Percentiles rank a stretch among this genome's conserved stretches.
These are phyloP conservation scores for Lactarius trivialis DNA, from an alignment of 768 basidiomycete genomes.

Conservation along the genomic window DNA sequence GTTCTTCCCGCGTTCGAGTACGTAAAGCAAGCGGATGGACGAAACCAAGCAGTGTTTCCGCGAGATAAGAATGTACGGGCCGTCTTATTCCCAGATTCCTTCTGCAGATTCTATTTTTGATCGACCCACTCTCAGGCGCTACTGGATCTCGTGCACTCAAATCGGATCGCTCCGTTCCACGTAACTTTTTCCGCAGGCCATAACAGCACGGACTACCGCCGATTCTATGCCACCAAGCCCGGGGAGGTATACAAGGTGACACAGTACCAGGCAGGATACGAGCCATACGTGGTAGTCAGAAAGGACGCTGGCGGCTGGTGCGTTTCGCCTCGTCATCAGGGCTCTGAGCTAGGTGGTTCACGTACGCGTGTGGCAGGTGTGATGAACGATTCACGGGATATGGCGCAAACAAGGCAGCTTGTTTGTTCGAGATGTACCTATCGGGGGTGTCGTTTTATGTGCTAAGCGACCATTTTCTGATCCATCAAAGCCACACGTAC, in stretches of 20 bases:
- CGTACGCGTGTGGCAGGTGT: conserved; percentile 47
- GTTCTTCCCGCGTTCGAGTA: conserved; percentile 88
- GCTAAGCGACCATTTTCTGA: conserved; percentile 79
- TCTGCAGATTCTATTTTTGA: neutral
- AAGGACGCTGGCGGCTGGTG: conserved; percentile 31
- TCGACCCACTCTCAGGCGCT: conserved; percentile 37
- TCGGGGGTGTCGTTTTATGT: conserved; percentile 82
- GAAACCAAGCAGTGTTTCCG: conserved; percentile 55
- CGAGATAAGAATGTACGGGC: conserved; percentile 53
- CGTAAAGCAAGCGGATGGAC: conserved; percentile 54
- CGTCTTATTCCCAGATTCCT: neutral
- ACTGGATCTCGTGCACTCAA: conserved; percentile 47
- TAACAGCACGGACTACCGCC: conserved; percentile 70
- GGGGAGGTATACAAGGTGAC: conserved; percentile 72
- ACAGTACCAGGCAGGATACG: conserved; percentile 76
- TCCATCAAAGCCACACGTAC: conserved; percentile 81
- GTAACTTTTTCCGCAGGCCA: conserved; percentile 73
- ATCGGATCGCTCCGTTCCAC: conserved; percentile 70
- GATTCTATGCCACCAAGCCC: conserved; percentile 52
- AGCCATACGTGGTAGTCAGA: conserved; percentile 82
- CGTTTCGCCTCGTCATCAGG: neutral
- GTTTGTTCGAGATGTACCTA: conserved; percentile 85
- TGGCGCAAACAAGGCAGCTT: conserved; percentile 90
- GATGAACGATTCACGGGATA: conserved; percentile 89
- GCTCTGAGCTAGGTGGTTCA: neutral